Conservation (phyloP, 2,329 filamentous ascomycete genomes). For the Sarocladium kiliense region DNA sequence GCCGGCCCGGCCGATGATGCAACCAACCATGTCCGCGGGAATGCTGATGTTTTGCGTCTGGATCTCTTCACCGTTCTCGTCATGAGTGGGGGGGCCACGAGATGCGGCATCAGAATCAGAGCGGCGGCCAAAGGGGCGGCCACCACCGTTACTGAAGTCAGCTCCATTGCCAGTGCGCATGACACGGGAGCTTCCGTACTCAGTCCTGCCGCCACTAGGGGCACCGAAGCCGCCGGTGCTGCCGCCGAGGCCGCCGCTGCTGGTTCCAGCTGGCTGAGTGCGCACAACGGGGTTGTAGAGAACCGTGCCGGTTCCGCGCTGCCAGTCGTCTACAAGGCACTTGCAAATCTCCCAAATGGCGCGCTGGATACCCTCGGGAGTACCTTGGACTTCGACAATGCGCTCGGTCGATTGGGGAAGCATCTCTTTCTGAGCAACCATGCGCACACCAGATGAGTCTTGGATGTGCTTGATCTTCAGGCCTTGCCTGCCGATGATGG, state of each 20-base stretch:
- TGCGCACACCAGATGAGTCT: slow-evolving; percentile 91
- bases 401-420: slow-evolving; percentile 97
- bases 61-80: slow-evolving; percentile 95
- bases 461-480: slow-evolving; percentile 99
- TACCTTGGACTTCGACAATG: slow-evolving; percentile 94
- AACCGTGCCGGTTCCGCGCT: slow-evolving; percentile 93
- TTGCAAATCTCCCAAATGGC: slow-evolving; percentile 99
- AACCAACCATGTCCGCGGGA: slow-evolving; percentile 98
- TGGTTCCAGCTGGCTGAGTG: slow-evolving; percentile 59
- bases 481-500: slow-evolving; percentile 93
- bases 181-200: slow-evolving; percentile 63
- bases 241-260: slow-evolving; percentile 30
- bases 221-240: slow-evolving; percentile 21
- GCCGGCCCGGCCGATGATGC: slow-evolving; percentile 92
- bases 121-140: slow-evolving; percentile 68
- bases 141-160: slow-evolving; percentile 80
- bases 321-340: slow-evolving; percentile 95
- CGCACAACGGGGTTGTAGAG: slow-evolving; percentile 95
- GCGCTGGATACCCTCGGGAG: slow-evolving; percentile 89
- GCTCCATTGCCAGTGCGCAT: slow-evolving; percentile 96
- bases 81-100: slow-evolving; percentile 80
- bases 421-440: slow-evolving; percentile 99
- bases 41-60: slow-evolving; percentile 99
- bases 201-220: slow-evolving; percentile 32
- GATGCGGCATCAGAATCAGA: slow-evolving; percentile 76